Evolutionary conservation across 805 yeast species (phyloP).

Genomic region (Torulaspora microellipsoides): DNA sequence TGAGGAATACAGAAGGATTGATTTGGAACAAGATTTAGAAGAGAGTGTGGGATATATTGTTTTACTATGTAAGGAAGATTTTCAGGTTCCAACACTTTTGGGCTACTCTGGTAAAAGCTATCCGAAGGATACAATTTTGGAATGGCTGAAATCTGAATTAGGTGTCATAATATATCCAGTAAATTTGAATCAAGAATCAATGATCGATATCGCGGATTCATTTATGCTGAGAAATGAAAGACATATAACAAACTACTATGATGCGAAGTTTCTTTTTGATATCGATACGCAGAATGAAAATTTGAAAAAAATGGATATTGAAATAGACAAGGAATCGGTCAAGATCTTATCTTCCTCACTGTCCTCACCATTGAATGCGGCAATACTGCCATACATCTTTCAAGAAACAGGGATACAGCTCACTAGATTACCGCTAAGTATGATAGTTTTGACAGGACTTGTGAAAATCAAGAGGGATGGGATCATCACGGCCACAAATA

Average conservation of each 20-base stretch:
- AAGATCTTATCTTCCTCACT: slow-evolving; percentile 12
- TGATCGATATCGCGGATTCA: slow-evolving; percentile 26
- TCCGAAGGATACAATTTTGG: slow-evolving; percentile 10
- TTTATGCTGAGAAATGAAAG: slow-evolving; percentile 16
- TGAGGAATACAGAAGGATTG: slow-evolving; percentile 5
- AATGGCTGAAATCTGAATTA: slow-evolving; percentile 29
- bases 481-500: slow-evolving; percentile 9
- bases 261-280: slow-evolving; percentile 28
- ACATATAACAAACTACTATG: slow-evolving; percentile 20
- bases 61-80: slow-evolving; percentile 11
- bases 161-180: slow-evolving; percentile 28
- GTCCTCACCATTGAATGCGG: slow-evolving; percentile 11
- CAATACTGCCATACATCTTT: slow-evolving; percentile 21
- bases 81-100: slow-evolving; percentile 16
- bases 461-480: slow-evolving; percentile 7
- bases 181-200: slow-evolving; percentile 21
- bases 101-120: slow-evolving; percentile 14
- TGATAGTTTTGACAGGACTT: slow-evolving; percentile 11
- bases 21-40: slow-evolving; percentile 7
- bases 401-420: slow-evolving; percentile 31
- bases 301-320: slow-evolving; percentile 25
- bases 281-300: slow-evolving; percentile 21
- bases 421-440: slow-evolving; percentile 20
- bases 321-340: slow-evolving; percentile 26
- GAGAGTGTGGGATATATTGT: slow-evolving; percentile 6